Percentiles rank a stretch among this genome's conserved stretches.
These are phyloP conservation scores for Bipolaris oryzae DNA, from an alignment of 2,329 filamentous ascomycete genomes.

Conservation along the genomic window DNA sequence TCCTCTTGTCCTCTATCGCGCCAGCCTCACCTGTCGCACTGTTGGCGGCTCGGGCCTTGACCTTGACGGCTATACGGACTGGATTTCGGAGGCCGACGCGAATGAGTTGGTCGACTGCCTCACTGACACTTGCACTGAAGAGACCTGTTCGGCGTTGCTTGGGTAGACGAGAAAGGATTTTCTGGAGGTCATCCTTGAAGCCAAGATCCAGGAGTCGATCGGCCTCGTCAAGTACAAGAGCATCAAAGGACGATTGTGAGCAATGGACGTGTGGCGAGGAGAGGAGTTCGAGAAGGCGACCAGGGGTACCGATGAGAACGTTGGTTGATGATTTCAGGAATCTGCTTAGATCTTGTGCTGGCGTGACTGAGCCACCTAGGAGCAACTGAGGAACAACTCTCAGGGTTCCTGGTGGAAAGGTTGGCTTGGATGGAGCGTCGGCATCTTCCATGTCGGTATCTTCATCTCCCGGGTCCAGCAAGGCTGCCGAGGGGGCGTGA, in stretches of 20 bases:
- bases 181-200: slow-evolving; percentile 89
- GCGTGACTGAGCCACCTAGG: slow-evolving; percentile 78
- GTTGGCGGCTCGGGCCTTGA: slow-evolving; percentile 61
- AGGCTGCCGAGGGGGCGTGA: slow-evolving; percentile 76
- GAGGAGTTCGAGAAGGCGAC: slow-evolving; percentile 84
- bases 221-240: slow-evolving; percentile 91
- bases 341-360: slow-evolving; percentile 82
- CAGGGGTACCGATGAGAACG: slow-evolving; percentile 87
- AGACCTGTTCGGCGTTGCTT: slow-evolving; percentile 93
- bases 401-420: slow-evolving; percentile 55
- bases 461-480: slow-evolving; percentile 61
- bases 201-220: slow-evolving; percentile 91
- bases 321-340: slow-evolving; percentile 89
- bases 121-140: slow-evolving; percentile 94
- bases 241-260: slow-evolving; percentile 86
- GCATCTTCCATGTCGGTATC: slow-evolving; percentile 51
- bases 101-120: slow-evolving; percentile 91
- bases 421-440: slow-evolving; percentile 45
- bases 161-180: slow-evolving; percentile 80
- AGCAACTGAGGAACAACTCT: slow-evolving; percentile 79
- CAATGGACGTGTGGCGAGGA: slow-evolving; percentile 87
- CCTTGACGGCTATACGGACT: slow-evolving; percentile 91
- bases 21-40: slow-evolving; percentile 56
- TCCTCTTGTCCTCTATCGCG: slow-evolving; percentile 81
- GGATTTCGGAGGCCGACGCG: slow-evolving; percentile 91